Percentiles rank a stretch among this genome's conserved stretches.
Evolutionary conservation across 2,329 filamentous ascomycete species (phyloP).

Genomic region (Myriosclerotinia scirpicola): DNA sequence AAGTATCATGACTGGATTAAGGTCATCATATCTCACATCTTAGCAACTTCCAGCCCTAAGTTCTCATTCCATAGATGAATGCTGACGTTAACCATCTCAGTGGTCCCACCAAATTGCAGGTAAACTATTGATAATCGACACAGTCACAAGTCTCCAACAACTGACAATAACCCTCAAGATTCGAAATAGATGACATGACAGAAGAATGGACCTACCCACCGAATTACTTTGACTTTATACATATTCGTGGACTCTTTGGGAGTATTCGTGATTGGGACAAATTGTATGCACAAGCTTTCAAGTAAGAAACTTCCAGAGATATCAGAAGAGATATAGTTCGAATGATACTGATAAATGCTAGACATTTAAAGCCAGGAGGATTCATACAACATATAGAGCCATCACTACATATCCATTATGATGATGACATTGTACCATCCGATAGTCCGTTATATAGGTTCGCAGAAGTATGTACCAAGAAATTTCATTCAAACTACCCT

Average conservation of each 20-base stretch:
- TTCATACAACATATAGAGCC: slow-evolving; percentile 41
- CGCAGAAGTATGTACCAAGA: slow-evolving; percentile 35
- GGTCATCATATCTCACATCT: background rate
- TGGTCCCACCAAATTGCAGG: slow-evolving; percentile 56
- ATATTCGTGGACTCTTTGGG: slow-evolving; percentile 58
- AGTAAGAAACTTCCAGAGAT: slow-evolving; percentile 40
- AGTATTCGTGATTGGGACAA: slow-evolving; percentile 56
- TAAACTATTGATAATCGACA: background rate
- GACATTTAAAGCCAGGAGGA: slow-evolving; percentile 43
- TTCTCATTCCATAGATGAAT: background rate
- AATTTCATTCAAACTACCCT: background rate
- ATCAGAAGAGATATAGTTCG: background rate
- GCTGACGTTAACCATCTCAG: slow-evolving; percentile 30
- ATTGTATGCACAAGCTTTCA: slow-evolving; percentile 52
- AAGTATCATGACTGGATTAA: background rate
- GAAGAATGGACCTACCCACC: slow-evolving; percentile 44
- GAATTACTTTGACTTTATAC: slow-evolving; percentile 60
- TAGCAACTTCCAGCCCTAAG: background rate
- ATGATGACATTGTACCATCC: slow-evolving; percentile 48
- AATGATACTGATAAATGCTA: slow-evolving; percentile 18
- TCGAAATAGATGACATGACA: slow-evolving; percentile 63
- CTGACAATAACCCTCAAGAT: slow-evolving; percentile 43
- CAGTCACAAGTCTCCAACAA: background rate
- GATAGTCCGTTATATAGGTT: slow-evolving; percentile 46
- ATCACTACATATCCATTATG: slow-evolving; percentile 41